These are phyloP conservation scores for Amanita rubescens DNA, from an alignment of 768 basidiomycete genomes.

Conservation along the genomic window DNA sequence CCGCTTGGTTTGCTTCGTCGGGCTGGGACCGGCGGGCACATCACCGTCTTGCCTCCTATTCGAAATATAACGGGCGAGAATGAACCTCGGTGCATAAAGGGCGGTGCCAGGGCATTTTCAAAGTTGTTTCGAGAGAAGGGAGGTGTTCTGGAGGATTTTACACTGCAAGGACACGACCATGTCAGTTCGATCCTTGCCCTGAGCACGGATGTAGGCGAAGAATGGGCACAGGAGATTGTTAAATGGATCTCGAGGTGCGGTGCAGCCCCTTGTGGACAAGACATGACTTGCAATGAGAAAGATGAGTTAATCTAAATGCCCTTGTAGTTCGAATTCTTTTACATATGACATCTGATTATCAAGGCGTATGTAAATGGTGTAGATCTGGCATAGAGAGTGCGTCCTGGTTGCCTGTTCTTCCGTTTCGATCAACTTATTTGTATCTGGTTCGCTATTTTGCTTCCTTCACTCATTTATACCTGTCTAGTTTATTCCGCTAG, in stretches of 20 bases:
- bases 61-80: conserved; percentile 15
- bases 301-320: background rate
- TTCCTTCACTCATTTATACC: too few relatives aligned
- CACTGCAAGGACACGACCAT: conserved; percentile 21
- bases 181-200: conserved; percentile 19
- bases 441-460: too few relatives aligned
- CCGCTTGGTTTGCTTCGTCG: conserved; percentile 16
- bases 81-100: conserved; percentile 16
- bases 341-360: background rate
- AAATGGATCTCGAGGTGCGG: conserved; percentile 12
- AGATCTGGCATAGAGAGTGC: too few relatives aligned
- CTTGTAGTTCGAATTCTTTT: background rate
- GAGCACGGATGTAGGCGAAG: conserved; percentile 17
- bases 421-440: too few relatives aligned
- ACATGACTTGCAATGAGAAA: background rate
- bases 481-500: too few relatives aligned
- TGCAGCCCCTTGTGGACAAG: background rate
- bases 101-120: conserved; percentile 11
- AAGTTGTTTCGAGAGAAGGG: conserved; percentile 13
- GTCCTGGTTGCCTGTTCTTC: too few relatives aligned
- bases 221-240: conserved; percentile 16
- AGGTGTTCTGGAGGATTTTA: conserved; percentile 12
- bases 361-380: too few relatives aligned
- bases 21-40: conserved; percentile 3
- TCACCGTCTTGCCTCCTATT: conserved; percentile 13